These are phyloP conservation scores for Heliosperma pusillum DNA, from an alignment of 148 eudicot genomes.

Conservation along the genomic window DNA sequence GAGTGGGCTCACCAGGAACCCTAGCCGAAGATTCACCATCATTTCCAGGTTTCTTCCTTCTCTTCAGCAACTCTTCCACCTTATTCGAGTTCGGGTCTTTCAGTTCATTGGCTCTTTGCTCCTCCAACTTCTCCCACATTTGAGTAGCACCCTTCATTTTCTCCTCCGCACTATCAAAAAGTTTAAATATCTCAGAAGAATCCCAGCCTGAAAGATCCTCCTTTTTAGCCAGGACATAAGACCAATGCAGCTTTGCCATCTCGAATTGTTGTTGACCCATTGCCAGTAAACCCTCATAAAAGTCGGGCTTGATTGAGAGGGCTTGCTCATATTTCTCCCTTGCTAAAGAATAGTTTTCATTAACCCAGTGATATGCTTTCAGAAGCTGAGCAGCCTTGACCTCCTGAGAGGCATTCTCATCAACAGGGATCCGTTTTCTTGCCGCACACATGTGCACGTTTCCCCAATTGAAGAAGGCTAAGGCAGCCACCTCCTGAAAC, in stretches of 20 bases:
- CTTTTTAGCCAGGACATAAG: constrained; percentile 70
- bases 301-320: constrained; percentile 72
- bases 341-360: constrained; percentile 71
- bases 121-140: constrained; percentile 92
- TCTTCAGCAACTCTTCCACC: constrained; percentile 58
- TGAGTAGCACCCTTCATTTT: constrained; percentile 81
- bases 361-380: constrained; percentile 82
- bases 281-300: constrained; percentile 87
- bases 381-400: constrained; percentile 55
- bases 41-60: constrained; percentile 51
- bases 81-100: constrained; percentile 57
- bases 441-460: constrained; percentile 98
- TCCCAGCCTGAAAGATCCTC: constrained; percentile 75
- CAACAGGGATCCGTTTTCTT: constrained; percentile 71
- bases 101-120: constrained; percentile 68
- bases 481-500: constrained; percentile 92
- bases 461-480: constrained; percentile 98
- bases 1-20: constrained; percentile 48
- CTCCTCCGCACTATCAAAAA: constrained; percentile 73
- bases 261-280: constrained; percentile 96
- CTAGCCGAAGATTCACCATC: constrained; percentile 42
- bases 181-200: constrained; percentile 54
- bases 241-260: constrained; percentile 97
- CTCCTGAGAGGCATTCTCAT: constrained; percentile 64
- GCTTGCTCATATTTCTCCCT: constrained; percentile 85